Evolutionary conservation across 208 protist species (phyloP).

Genomic region (Endotrypanum monterogeii): DNA sequence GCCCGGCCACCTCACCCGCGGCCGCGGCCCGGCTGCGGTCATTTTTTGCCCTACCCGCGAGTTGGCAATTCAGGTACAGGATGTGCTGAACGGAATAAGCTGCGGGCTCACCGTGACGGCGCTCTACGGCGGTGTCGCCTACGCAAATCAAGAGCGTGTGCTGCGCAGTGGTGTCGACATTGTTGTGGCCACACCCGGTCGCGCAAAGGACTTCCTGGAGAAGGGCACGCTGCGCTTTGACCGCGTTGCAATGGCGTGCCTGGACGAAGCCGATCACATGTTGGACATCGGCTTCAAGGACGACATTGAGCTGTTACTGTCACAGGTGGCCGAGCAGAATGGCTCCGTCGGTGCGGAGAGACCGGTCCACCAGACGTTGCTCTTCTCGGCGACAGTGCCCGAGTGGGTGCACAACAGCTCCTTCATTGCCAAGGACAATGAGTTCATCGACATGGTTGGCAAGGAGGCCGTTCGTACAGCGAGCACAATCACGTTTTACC

Average conservation of each 20-base stretch:
- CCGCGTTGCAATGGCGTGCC: constrained; percentile 91
- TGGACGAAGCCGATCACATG: constrained; percentile 99
- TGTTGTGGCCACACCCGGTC: constrained; percentile 98
- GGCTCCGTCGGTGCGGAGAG: constrained; percentile 82
- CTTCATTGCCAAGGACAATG: constrained; percentile 79
- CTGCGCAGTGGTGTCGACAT: constrained; percentile 97
- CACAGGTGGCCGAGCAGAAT: constrained; percentile 89
- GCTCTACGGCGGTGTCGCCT: constrained; percentile 94
- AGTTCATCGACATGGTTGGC: constrained; percentile 95
- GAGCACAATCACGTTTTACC: constrained; percentile 87
- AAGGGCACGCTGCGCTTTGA: constrained; percentile 94
- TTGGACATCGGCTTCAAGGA: constrained; percentile 98
- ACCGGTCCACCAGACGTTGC: constrained; percentile 88
- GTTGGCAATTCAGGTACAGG: constrained; percentile 98
- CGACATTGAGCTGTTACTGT: constrained; percentile 95
- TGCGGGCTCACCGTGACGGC: constrained; percentile 93
- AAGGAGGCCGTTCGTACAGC: constrained; percentile 95
- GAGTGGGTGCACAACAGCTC: constrained; percentile 90
- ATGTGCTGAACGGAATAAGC: constrained; percentile 84
- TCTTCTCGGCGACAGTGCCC: constrained; percentile 94
- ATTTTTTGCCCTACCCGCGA: constrained; percentile 99
- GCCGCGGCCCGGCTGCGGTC: constrained; percentile 87
- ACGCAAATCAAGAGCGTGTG: constrained; percentile 90
- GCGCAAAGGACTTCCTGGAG: constrained; percentile 98
- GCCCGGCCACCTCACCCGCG: constrained; percentile 31